These are phyloP conservation scores for Schoenoplectus tabernaemontani DNA, from an alignment of 202 grass and related monocot species.

Conservation along the genomic window DNA sequence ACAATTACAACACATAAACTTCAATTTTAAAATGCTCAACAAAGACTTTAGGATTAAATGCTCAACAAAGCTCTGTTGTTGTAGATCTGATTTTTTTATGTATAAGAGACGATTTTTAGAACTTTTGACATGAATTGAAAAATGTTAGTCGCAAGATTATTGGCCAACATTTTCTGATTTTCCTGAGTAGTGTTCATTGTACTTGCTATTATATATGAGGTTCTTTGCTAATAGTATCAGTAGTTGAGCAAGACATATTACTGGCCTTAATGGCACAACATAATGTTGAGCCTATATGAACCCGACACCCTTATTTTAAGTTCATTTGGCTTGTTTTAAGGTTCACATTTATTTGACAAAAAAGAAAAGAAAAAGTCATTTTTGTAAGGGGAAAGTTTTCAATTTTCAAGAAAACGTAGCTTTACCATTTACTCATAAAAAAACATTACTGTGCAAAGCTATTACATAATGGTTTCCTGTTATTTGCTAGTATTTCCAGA, in stretches of 20 bases:
- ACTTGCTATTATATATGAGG: neutral
- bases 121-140: neutral
- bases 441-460: neutral
- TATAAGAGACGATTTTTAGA: neutral
- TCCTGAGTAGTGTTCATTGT: neutral
- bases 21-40: no score
- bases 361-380: neutral
- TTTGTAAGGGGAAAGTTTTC: no score
- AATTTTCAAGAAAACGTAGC: neutral
- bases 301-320: neutral
- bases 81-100: no score
- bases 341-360: neutral
- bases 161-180: no score
- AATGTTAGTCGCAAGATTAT: neutral
- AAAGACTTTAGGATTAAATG: no score
- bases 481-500: neutral
- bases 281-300: neutral
- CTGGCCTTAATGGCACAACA: no score
- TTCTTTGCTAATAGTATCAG: neutral
- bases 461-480: neutral
- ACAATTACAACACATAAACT: no score
- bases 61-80: no score
- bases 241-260: neutral
- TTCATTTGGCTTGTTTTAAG: neutral
- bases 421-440: neutral